Base-by-base conservation (phyloP, 148 eudicot species). In the Dianthus caryophyllus region DNA sequence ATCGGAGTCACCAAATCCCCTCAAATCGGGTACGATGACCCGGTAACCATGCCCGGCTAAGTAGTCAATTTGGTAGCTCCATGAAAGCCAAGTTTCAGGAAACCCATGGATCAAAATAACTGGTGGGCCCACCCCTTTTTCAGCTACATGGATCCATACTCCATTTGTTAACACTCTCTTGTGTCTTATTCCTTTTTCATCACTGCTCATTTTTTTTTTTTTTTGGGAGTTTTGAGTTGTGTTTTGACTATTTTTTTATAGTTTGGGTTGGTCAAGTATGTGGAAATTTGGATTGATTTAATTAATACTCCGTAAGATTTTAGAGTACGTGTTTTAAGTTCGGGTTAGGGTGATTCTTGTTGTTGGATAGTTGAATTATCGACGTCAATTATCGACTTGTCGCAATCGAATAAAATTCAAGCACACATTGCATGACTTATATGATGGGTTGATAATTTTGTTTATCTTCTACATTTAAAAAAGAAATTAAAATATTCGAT, bases 51-150 rank as follows among this genome's bases (percentile, higher is more conserved):
- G 80, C 15, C 31, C 47, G 24, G 78, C 81, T 49, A 81, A 69
- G 72, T 76, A 46, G 27, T 71, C 67, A 31, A 85, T 83, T 81
- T 82, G 90, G 74, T 86, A 83, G 39, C 81, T 77, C 90, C 90
- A 86, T 5, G 85, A 71, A 56, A 79, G 84, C 85, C 87, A 83
- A 41, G 72, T 70, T 44, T 86, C 87, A 0, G 88, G 90, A 66
- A 86, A 84, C 44, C 90, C 90, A 52, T 86, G 88, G 36, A 86
- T 65, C 48, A 84, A 76, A 9, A 81, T 73, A 6, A 84, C 80
- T 4, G 82, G 76, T 26, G 88, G 83, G 38, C 85, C 87, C 65
- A 75, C 68, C 17, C 78, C 79, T 56, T 74, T 68, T 81, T 84
- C 85, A n/a, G 85, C 85, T 75, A 84, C 47, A 73, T 84, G 79